Evolutionary conservation across 2,329 filamentous ascomycete genomes (phyloP), one percentile per base, ranked within the genome.

Genomic region (Curvularia eragrostidis): DNA sequence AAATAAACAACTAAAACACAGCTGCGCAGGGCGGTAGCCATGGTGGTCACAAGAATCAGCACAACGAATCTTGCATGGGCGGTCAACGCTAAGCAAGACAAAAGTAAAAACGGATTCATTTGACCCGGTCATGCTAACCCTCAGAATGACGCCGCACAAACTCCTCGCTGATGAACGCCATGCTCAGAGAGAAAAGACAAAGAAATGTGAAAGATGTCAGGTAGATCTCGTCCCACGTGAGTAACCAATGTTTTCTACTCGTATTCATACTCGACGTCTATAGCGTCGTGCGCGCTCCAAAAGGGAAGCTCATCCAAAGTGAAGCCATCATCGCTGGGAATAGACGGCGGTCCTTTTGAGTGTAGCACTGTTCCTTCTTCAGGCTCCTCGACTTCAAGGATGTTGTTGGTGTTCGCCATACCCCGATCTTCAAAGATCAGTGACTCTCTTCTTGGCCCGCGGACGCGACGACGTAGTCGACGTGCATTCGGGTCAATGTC

Each of bases 401-500:
- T 74, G 39, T 74, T 71, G 54, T 72, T 71, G 43, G 69, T 67
- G 52, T 75, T 74, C 5, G 75, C 63, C 30, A 76, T 67, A n/a
- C 76, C 76, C 46, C 72, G 64, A 52, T 78, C 76, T 54, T 77
- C 76, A 50, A 78, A 79, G 51, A 75, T 70, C 24, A 78, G 66
- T 28, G 75, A 77, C 13, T 65, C 65, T 41, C 75, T 63, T 43
- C 71, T 69, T 42, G 67, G 62, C 15, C 77, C 78, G 21, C 76
- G 68, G 15, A 79, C 73, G 18, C 79, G 73, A 52, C 80, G 74
- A 56, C 80, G 73, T 36, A 82, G 72, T 46, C 80, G 75, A 28
- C 80, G 77, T 51, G 77, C 74, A 26, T 65, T 74, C 7, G 67
- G 66, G 38, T 75, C 73, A 39, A 76, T 64, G 52, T 80, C 78